These are phyloP conservation scores for Scenedesmus sp. DNA, from an alignment of 163 green algal species.

Conservation along the genomic window DNA sequence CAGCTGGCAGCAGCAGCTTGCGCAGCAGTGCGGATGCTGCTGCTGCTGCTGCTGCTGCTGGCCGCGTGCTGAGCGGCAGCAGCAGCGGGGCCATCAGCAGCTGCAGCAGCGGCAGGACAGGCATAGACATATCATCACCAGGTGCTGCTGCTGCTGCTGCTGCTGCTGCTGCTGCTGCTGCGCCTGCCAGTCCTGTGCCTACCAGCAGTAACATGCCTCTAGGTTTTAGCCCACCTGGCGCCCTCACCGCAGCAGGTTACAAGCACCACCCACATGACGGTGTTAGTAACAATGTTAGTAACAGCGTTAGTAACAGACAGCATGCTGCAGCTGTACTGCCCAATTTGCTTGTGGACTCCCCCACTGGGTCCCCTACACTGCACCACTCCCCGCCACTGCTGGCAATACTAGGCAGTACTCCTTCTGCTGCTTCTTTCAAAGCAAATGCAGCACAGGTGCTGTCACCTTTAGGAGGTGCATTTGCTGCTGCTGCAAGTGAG, in stretches of 20 bases:
- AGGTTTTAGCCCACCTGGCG: constrained; percentile 31
- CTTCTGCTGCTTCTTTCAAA: background rate
- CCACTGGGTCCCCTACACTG: background rate
- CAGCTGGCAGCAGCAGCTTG: constrained; percentile 15
- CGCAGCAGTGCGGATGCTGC: background rate
- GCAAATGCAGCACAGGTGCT: background rate
- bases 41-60: constrained; percentile 3
- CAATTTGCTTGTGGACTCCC: background rate
- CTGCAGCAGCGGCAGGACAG: background rate
- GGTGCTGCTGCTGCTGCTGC: background rate
- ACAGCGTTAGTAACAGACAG: background rate
- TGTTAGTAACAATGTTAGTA: background rate
- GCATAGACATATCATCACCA: background rate
- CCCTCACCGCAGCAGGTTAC: constrained; percentile 16
- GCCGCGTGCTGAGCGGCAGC: background rate
- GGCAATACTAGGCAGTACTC: constrained; percentile 31
- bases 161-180: background rate
- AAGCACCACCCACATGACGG: background rate
- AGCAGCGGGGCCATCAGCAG: background rate
- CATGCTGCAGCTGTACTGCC: constrained; percentile 4
- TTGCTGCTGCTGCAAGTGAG: background rate
- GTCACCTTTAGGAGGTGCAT: background rate
- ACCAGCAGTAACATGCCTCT: constrained; percentile 13
- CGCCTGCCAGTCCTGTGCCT: background rate
- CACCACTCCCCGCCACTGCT: background rate